Evolutionary conservation across 2,329 filamentous ascomycete species (phyloP).

Genomic region (Calonectria multiphialidica): DNA sequence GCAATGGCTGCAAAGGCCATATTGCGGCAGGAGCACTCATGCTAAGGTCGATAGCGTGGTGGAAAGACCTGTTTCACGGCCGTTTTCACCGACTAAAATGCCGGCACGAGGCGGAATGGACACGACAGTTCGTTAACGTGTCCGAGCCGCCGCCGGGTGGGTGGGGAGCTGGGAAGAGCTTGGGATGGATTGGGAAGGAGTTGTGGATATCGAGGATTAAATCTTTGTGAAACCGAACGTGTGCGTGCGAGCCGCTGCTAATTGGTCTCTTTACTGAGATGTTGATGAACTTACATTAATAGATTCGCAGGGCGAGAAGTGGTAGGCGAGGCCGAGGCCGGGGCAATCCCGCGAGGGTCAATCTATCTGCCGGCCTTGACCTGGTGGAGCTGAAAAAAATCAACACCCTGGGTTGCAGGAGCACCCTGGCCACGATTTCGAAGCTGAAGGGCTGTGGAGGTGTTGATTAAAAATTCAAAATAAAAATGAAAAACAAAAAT

Average conservation of each 20-base stretch:
- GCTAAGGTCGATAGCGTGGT: neutral
- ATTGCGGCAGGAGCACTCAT: neutral
- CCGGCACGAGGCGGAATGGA: neutral
- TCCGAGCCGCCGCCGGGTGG: constrained; percentile 29
- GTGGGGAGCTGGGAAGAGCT: constrained; percentile 7
- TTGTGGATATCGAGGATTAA: constrained; percentile 12
- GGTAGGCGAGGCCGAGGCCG: neutral
- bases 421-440: neutral
- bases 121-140: constrained; percentile 10
- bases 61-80: neutral
- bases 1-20: neutral
- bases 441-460: neutral
- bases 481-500: no score
- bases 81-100: neutral
- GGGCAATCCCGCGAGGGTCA: constrained; percentile 2
- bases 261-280: neutral
- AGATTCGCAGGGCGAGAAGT: neutral
- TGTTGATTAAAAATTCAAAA: neutral
- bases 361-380: neutral
- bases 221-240: constrained; percentile 31
- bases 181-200: constrained; percentile 5
- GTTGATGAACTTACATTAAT: neutral
- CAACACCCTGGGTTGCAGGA: neutral
- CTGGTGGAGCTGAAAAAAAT: constrained; percentile 3
- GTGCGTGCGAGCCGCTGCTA: neutral